A percentile compares a stretch with the other conserved stretches of the same genome.
phyloP scores from a whole-genome alignment of 257 asterid genomes.

The Primulina huaijiensis region DNA sequence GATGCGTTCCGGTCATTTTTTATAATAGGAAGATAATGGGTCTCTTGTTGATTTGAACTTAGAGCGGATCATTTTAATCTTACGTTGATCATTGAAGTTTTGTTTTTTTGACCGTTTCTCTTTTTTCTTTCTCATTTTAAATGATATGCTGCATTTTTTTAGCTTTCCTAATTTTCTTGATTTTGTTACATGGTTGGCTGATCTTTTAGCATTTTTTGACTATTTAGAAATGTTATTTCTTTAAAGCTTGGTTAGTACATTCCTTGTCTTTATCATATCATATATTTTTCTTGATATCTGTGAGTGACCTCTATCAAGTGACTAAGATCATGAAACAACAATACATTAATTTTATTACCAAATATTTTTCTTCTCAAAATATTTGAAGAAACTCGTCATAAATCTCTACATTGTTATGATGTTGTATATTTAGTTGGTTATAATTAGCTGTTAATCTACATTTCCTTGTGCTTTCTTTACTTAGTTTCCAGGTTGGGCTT shows the following conservation, averaged over 20 bases:
- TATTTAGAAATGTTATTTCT: neutral
- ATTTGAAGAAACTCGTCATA: neutral
- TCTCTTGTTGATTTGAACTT: neutral
- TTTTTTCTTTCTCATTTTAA: neutral
- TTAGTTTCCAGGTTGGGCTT: neutral
- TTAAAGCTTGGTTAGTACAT: neutral
- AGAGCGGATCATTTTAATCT: neutral
- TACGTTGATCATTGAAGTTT: neutral
- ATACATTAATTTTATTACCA: neutral
- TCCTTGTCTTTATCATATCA: neutral
- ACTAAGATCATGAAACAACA: neutral
- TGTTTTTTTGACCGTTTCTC: slow-evolving; percentile 1
- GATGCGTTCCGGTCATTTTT: slow-evolving; percentile 7
- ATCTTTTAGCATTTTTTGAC: slow-evolving; percentile 17
- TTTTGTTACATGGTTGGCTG: neutral
- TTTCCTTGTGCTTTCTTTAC: neutral
- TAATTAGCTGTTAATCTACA: neutral
- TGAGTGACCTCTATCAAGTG: neutral
- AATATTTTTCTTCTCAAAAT: neutral
- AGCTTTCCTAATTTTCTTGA: neutral
- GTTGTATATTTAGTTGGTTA: neutral
- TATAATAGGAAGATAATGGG: neutral
- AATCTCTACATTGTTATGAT: neutral
- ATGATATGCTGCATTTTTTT: slow-evolving; percentile 2
- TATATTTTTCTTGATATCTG: neutral